phyloP scores from a whole-genome alignment of 2,329 filamentous ascomycete species.

The Lasiodiplodia citricola region DNA sequence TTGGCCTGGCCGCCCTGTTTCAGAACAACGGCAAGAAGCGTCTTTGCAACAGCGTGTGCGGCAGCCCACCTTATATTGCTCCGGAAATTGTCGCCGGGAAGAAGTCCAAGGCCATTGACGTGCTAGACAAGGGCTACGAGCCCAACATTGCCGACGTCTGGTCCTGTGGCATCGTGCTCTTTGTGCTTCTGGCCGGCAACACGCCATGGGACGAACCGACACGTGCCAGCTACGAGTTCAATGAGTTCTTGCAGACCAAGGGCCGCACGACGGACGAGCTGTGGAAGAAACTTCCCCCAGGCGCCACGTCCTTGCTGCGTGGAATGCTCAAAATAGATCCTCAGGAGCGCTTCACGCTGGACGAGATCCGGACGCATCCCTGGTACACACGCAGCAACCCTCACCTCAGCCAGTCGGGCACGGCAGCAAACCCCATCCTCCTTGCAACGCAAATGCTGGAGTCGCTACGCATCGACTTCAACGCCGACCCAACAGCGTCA shows the following conservation, averaged over 20 bases:
- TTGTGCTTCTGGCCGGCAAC: constrained; percentile 92
- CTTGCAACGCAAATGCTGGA: constrained; percentile 97
- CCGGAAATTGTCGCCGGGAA: constrained; percentile 77
- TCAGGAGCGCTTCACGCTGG: constrained; percentile 77
- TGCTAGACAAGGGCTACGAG: constrained; percentile 66
- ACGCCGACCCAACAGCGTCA: constrained; percentile 65
- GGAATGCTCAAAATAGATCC: constrained; percentile 91
- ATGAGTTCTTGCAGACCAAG: constrained; percentile 80
- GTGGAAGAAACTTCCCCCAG: constrained; percentile 77
- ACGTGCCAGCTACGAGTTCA: constrained; percentile 83
- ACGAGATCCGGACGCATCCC: constrained; percentile 85
- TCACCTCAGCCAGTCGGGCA: constrained; percentile 75
- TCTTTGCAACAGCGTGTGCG: constrained; percentile 85
- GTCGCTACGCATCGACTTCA: constrained; percentile 86
- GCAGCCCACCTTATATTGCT: constrained; percentile 95
- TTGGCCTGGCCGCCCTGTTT: constrained; percentile 93
- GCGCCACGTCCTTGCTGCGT: constrained; percentile 79
- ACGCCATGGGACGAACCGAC: constrained; percentile 98
- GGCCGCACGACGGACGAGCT: constrained; percentile 85
- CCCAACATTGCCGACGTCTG: constrained; percentile 90
- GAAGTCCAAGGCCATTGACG: constrained; percentile 51
- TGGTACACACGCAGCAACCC: constrained; percentile 90
- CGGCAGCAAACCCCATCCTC: constrained; percentile 76
- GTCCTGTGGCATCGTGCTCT: constrained; percentile 98
- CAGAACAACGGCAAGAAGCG: constrained; percentile 85